Evolutionary conservation across 2,329 filamentous ascomycete species (phyloP), one percentile per base, ranked within the genome.

Genomic region (Magnaporthiopsis rhizophila): DNA sequence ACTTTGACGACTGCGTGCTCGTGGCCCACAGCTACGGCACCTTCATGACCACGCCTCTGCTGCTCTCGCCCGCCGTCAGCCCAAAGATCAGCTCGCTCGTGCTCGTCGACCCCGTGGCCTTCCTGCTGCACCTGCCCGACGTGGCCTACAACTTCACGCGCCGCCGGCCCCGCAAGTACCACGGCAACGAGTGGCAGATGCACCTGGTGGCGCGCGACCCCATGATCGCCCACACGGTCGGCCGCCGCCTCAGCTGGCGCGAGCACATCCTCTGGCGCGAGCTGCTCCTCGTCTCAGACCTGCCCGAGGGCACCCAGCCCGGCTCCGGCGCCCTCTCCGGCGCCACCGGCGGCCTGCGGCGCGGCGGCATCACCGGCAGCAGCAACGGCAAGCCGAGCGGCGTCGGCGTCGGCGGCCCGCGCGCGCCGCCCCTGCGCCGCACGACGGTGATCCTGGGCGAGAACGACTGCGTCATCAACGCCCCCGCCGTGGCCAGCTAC

Each of bases 91-190:
- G 71, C 8, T 77, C 78, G 0, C 70, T 78, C 7, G 73, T 83
- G 30, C 74, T 84, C 56, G 74, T 83, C 63, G 82, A 91, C 70
- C 89, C 89, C 0, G 86, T 91, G 12, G 85, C 82, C 30, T 81
- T 91, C 64, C 75, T 90, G 64, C 78, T 91, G 45, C 88, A 91
- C 71, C 79, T 89, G 50, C 88, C 88, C 0, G 81, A 89, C 66
- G 86, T 91, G 38, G 86, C 88, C 13, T 90, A 86, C 78, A 91
- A 91, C 74, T 91, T 91, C 71, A 87, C 83, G 13, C 76, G 81
- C 66, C 76, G 83, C 34, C 71, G 67, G 63, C 84, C 84, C 3
- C 75, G 68, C 71, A 28, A 34, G 24, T 59, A 21, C 58, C 58
- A 9, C 24, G 36, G 36, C 26, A 89, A 88, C 67, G 86, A 91